A percentile compares a stretch with the other conserved stretches of the same genome.
Evolutionary conservation across 2,329 filamentous ascomycete species (phyloP).

Genomic region (Biscogniauxia mediterranea): DNA sequence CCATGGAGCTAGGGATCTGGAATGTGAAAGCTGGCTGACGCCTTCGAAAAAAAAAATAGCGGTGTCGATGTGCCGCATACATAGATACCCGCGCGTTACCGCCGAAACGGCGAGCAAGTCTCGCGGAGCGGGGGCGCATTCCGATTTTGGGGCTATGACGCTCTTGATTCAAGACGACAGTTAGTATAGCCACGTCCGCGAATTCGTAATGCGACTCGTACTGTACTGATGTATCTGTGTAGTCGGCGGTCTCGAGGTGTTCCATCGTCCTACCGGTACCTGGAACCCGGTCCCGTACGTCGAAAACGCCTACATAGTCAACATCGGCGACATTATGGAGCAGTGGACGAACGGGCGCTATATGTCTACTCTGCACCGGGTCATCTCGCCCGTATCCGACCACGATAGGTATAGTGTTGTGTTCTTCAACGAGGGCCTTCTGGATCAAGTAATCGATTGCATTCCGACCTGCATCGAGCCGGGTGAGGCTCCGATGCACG

Average conservation of each 20-base stretch:
- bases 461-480: constrained; percentile 34
- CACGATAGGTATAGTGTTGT: constrained; percentile 32
- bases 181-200: constrained; percentile 7
- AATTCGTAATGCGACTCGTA: background rate
- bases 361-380: constrained; percentile 31
- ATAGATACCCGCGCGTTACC: constrained; percentile 21
- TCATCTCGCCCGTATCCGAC: constrained; percentile 26
- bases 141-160: constrained; percentile 28
- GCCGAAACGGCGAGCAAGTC: constrained; percentile 13
- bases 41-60: constrained; percentile 7
- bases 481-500: constrained; percentile 31
- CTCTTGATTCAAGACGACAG: constrained; percentile 25
- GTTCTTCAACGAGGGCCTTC: constrained; percentile 34
- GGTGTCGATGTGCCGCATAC: constrained; percentile 23
- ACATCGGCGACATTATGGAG: constrained; percentile 33
- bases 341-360: constrained; percentile 31
- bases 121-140: constrained; percentile 20
- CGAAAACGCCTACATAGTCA: constrained; percentile 25
- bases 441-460: constrained; percentile 34
- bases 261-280: constrained; percentile 17
- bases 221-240: background rate
- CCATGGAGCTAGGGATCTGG: too few relatives aligned
- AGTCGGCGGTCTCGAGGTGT: constrained; percentile 24
- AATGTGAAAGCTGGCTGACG: background rate
- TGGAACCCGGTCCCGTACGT: constrained; percentile 19